Evolutionary conservation across 192 early-diverging fungal species (phyloP).

Genomic region (Kappamyces sp.): DNA sequence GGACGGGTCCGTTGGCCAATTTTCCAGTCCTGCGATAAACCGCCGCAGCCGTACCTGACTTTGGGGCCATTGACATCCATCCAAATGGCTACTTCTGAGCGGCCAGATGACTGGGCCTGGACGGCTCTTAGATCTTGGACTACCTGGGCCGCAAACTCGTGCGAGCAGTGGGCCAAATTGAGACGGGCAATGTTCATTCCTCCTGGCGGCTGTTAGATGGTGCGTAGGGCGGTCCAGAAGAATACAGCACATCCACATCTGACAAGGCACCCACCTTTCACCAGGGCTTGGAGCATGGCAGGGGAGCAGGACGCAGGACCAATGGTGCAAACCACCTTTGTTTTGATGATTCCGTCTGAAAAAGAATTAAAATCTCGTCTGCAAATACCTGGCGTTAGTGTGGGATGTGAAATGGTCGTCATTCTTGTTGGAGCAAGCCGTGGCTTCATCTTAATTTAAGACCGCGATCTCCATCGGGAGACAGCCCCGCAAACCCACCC

Average conservation of each 20-base stretch:
- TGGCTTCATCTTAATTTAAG: too few relatives aligned
- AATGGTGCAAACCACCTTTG: slow-evolving; percentile 47
- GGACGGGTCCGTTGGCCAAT: slow-evolving; percentile 34
- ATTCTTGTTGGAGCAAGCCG: too few relatives aligned
- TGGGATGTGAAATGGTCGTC: too few relatives aligned
- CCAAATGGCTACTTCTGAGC: slow-evolving; percentile 49
- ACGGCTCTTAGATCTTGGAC: slow-evolving; percentile 37
- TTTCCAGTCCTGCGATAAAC: slow-evolving; percentile 36
- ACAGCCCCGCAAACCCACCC: too few relatives aligned
- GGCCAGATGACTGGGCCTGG: slow-evolving; percentile 25
- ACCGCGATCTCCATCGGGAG: too few relatives aligned
- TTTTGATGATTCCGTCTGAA: slow-evolving; percentile 17
- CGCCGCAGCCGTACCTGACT: slow-evolving; percentile 30
- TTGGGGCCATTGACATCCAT: slow-evolving; percentile 59
- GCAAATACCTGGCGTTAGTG: too few relatives aligned
- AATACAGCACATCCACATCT: slow-evolving; percentile 1
- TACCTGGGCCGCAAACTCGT: slow-evolving; percentile 45
- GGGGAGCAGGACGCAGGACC: slow-evolving; percentile 21
- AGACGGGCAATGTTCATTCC: slow-evolving; percentile 51
- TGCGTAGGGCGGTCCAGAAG: slow-evolving; percentile 21
- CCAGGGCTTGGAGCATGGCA: slow-evolving; percentile 1
- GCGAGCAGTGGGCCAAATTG: slow-evolving; percentile 50
- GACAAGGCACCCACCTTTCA: slow-evolving; percentile 1
- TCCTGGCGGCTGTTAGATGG: slow-evolving; percentile 36
- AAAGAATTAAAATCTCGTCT: too few relatives aligned